phyloP scores from a whole-genome alignment of 169 alveolate species.

The Amoebophrya sp. region DNA sequence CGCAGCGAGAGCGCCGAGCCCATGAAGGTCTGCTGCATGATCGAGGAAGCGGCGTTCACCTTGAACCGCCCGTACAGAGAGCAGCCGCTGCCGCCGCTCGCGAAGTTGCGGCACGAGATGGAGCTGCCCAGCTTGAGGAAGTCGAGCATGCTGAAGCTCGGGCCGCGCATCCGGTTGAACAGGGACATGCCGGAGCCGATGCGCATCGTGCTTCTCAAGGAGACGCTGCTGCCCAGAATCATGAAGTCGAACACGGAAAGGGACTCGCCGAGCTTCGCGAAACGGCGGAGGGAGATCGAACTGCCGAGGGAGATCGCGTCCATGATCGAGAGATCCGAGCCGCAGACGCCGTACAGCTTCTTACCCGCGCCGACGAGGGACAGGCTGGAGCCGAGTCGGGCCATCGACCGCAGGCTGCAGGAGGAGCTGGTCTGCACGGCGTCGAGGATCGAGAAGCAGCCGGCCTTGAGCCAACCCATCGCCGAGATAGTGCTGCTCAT shows the following conservation, averaged over 20 bases:
- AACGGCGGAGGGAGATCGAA: not conserved
- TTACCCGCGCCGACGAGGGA: not conserved
- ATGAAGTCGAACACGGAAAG: not conserved
- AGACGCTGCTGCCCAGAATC: not conserved
- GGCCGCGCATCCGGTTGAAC: not conserved
- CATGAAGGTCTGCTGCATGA: not conserved
- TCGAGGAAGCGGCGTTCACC: not conserved
- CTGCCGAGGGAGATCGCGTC: not conserved
- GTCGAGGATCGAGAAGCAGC: not conserved
- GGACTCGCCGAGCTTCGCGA: not conserved
- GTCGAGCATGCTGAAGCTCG: not conserved
- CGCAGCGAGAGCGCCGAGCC: not conserved
- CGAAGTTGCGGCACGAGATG: not conserved
- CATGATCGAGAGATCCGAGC: not conserved
- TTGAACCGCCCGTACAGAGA: not conserved
- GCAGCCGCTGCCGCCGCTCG: not conserved
- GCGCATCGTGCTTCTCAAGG: not conserved
- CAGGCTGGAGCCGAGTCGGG: too few relatives aligned
- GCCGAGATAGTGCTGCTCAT: too few relatives aligned
- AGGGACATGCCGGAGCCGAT: not conserved
- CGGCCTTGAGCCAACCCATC: not conserved
- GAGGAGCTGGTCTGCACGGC: too few relatives aligned
- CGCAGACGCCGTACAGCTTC: not conserved
- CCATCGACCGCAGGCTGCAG: too few relatives aligned
- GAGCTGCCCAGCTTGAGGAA: not conserved